These are phyloP conservation scores for Nakazawaea sp. DNA, from an alignment of 805 yeast genomes.

Conservation along the genomic window DNA sequence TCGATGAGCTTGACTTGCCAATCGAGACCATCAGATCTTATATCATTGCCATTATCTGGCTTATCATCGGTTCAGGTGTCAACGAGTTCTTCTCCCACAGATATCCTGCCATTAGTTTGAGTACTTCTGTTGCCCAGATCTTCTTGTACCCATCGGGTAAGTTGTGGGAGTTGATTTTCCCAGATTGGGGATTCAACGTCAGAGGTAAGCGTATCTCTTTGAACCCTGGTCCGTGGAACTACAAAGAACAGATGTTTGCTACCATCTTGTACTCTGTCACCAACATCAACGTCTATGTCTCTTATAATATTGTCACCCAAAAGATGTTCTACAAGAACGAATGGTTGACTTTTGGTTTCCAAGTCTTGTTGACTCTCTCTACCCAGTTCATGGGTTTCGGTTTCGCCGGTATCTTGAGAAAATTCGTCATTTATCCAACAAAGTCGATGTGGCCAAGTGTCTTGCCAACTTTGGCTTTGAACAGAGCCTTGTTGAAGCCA, in stretches of 20 bases:
- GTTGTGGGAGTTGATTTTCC: constrained; percentile 24
- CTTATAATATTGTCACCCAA: constrained; percentile 26
- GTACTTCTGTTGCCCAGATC: constrained; percentile 37
- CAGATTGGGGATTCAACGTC: constrained; percentile 31
- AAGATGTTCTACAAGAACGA: constrained; percentile 25
- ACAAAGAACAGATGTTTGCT: constrained; percentile 61
- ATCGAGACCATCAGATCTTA: constrained; percentile 52
- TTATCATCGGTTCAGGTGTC: constrained; percentile 44
- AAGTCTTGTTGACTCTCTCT: constrained; percentile 42
- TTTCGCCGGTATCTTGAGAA: constrained; percentile 58
- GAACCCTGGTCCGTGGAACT: constrained; percentile 61
- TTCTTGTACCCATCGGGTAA: constrained; percentile 38
- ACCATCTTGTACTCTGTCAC: constrained; percentile 36
- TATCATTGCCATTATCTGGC: constrained; percentile 44
- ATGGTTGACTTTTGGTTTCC: constrained; percentile 41
- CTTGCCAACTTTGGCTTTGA: constrained; percentile 41
- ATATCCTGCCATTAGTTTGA: constrained; percentile 38
- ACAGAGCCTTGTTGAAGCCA: constrained; percentile 35
- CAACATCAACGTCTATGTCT: constrained; percentile 24
- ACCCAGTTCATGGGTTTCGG: constrained; percentile 63
- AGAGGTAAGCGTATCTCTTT: constrained; percentile 33
- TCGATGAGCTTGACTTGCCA: constrained; percentile 42
- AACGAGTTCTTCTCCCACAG: constrained; percentile 53
- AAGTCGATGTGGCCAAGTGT: constrained; percentile 48
- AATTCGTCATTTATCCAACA: constrained; percentile 46